Evolutionary conservation across 2,329 filamentous ascomycete genomes (phyloP), one percentile per base, ranked within the genome.

Genomic region (Penicillium oxalicum): DNA sequence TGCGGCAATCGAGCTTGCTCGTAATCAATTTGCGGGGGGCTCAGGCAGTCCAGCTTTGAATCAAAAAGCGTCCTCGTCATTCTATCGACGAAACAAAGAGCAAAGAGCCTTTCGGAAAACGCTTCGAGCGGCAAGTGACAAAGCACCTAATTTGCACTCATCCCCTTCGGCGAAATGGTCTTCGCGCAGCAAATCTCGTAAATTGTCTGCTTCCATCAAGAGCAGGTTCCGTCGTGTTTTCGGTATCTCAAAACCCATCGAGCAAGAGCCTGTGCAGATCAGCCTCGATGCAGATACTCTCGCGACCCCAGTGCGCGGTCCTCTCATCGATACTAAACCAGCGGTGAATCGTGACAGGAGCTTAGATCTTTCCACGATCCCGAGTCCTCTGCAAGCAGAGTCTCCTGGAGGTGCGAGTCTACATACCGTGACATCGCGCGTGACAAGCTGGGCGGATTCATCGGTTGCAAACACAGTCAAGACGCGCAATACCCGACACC

Each of bases 391-490:
- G 33, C 58, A 50, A 26, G 58, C 57, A 4, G 47, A 67, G 26
- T 60, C 56, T 38, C 63, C 54, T 44, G 70, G 63, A 48, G 60
- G 56, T 18, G 64, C 65, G 34, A 72, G 67, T 40, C 47, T 67
- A 28, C 61, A 58, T 37, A 69, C 65, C 3, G 65, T 62, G 8
- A 61, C 59, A 29, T 75, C 74, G 29, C 70, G 73, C 27, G 71
- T 74, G n/a, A 74, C 72, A 11, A 76, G 73, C 54, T 75, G 73
- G 74, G 69, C 74, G 33, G 65, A 75, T 51, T 75, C 74, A 3
- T 74, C 69, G 2, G 63, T 63, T n/a, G 62, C 64, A 39, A 70
- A 70, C 48, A 74, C 72, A 4, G 56, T 72, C 27, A 54, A 57
- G n/a, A 62, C 63, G 9, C 61, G 64, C 24, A 66, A 60, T 18